Evolutionary conservation across 176 grass and related monocot genomes (phyloP), one percentile per base, ranked within the genome.

Genomic region (Bolboschoenus planiculmis): DNA sequence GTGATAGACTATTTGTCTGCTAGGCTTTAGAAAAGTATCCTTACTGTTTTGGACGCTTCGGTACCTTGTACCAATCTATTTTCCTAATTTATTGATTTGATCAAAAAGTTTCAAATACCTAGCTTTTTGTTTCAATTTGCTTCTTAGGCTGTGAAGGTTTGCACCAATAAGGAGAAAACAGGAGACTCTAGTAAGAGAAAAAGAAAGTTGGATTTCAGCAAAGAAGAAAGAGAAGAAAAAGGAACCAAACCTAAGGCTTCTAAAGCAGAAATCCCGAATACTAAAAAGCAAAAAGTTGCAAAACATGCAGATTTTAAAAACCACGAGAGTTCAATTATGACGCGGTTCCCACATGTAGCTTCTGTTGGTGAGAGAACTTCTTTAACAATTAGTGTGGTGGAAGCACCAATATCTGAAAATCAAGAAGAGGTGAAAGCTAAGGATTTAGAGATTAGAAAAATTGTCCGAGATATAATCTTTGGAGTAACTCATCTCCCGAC

Each of bases 401-500:
- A 70, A 16, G 10, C 33, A 79, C 71, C 34, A 85, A 90, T 72
- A 60, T 51, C 21, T 57, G 86, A 56, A 27, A 27, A 62, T 81
- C 84, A 96, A 85, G 61, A 48, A 54, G 79, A 90, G 78, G 89
- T 92, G 85, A 92, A 85, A 85, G 59, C 58, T 56, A 84, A 87
- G 83, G 80, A 82, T 82, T 47, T 82, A 30, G 58, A 82, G 42
- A 82, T 82, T 20, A 50, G 80, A 82, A 79, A 77, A 37, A 85
- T 79, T 30, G 88, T 96, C 73, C 92, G 86, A 79, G 86, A 92
- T 79, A 85, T 90, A 73, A 36, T 96, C 47, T 75, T 90, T 72
- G 73, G 77, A 61, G 91, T 77, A 58, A 90, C 81, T 72, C 82
- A 46, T 43, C 34, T 65, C 21, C 70, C 30, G 83, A 87, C 86